Base-by-base conservation (phyloP, 306 rosid genomes). In the Arachis hypogaea region DNA sequence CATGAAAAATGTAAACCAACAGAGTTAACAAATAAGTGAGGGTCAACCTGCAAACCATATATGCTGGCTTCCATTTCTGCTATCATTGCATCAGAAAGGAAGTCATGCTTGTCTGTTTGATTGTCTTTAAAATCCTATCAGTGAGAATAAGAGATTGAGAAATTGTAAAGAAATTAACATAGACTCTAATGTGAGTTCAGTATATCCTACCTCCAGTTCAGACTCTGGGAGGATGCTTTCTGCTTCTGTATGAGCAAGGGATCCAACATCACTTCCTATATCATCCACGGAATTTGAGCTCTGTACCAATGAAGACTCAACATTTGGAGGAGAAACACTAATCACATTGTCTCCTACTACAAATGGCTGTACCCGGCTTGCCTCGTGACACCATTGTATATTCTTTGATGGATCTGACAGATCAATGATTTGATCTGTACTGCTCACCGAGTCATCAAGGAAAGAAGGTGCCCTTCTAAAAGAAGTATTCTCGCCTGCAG, bases 31-130 rank as follows among this genome's bases (percentile, higher is more conserved):
- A 71, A 78, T 68, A 9, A 81, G 71, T 59, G 74, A 77, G 40
- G 52, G 52, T 43, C 86, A 80, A 90, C 96, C 96, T 90, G 96
- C 82, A 90, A 85, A 76, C 91, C 96, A 40, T 90, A 88, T 74
- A 83, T 76, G 83, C 88, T 86, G 66, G 96, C 96, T 80, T 90
- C 96, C 88, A 86, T 86, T 83, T 90, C 93, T 66, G 93, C 91
- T 36, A 88, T 86, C 91, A 81, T 79, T 77, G 88, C 93, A 68
- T 88, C 96, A 75, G 85, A 86, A 70, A 86, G 84, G 71, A 77
- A 79, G 16, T 77, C 85, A 75, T 52, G 84, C 47, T 63, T 78
- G 43, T 77, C 91, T 56, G 55, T 68, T 38, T 78, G 81, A 77
- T 68, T 73, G 11, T 81, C 86, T 82, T 69, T 81, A 76, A 57